Conservation (phyloP, 2,329 filamentous ascomycete species). For the Daldinia eschscholtzii region DNA sequence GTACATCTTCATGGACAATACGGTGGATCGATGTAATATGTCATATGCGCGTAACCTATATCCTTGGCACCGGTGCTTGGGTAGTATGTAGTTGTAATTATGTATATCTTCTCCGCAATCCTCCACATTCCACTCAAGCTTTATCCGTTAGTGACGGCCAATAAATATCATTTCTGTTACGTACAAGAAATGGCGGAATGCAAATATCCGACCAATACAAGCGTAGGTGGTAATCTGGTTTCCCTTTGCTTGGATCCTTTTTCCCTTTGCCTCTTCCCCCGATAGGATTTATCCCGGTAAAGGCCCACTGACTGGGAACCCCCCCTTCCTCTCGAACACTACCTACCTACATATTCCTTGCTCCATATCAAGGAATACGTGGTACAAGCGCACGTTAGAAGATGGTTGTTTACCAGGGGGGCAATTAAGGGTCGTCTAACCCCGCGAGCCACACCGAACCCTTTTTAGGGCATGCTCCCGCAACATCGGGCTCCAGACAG, state of each 20-base stretch:
- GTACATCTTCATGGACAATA: neutral
- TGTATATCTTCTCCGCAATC: neutral
- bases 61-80: constrained; percentile 10
- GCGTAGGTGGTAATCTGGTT: constrained; percentile 20
- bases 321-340: neutral
- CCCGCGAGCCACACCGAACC: constrained; percentile 37
- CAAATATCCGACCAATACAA: constrained; percentile 35
- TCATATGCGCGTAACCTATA: constrained; percentile 5
- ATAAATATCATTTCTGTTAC: constrained; percentile 25
- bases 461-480: constrained; percentile 36
- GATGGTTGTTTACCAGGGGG: neutral
- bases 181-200: constrained; percentile 30
- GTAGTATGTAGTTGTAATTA: neutral
- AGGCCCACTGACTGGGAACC: neutral
- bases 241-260: constrained; percentile 19
- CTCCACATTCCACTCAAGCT: constrained; percentile 19
- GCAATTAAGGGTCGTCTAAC: constrained; percentile 17
- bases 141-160: constrained; percentile 25
- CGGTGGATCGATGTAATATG: constrained; percentile 2
- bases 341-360: neutral
- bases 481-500: constrained; percentile 21
- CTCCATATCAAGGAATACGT: neutral
- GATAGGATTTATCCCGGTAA: constrained; percentile 8
- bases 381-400: neutral
- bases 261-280: neutral